Base-by-base conservation (phyloP, 2,329 filamentous ascomycete species). In the Stagonosporopsis rhizophila region DNA sequence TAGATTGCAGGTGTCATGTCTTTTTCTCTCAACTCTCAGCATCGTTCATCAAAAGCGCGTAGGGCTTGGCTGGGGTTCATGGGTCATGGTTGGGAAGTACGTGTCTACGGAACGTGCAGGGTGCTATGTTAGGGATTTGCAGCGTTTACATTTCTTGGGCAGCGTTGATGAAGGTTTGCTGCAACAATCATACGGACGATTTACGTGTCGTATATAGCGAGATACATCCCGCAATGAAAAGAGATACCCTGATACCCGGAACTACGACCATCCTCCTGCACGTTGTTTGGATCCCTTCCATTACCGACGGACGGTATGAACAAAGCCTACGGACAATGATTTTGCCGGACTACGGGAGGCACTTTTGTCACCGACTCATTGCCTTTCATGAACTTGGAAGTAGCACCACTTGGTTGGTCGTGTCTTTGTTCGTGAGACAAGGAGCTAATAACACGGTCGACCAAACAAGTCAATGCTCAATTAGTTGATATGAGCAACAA, bases 1-100 rank as follows among this genome's bases (percentile, higher is more conserved):
- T 44, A 45, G 44, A 59, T 11, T 56, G 61, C 56, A 53, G 60
- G 37, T 60, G 56, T 44, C 44, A 52, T 46, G 56, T 38, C 42
- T 56, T 44, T 46, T 52, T 56, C 39, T 60, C 52, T 61, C 47
- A 46, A 53, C 50, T 58, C 40, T 52, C 37, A 44, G 58, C 55
- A 64, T 61, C 44, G 28, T 58, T 59, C 49, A 56, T 45, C 47
- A 63, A 66, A 63, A 64, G 61, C 59, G 52, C 58, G 45, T 53
- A 38, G 51, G 58, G 39, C 52, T 49, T 35, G 51, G 46, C 28
- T 52, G 55, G 46, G 49, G 53, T 59, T 61, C 52, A 55, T 58
- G 44, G 58, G 40, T 48, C 34, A 52, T 58, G 50, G 57, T 40
- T 40, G 42, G 56, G 41, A 47, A 45, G 56, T 50, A 37, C 50